phyloP scores from a whole-genome alignment of 2,329 filamentous ascomycete species.

The Sphaerulina vaccinii region DNA sequence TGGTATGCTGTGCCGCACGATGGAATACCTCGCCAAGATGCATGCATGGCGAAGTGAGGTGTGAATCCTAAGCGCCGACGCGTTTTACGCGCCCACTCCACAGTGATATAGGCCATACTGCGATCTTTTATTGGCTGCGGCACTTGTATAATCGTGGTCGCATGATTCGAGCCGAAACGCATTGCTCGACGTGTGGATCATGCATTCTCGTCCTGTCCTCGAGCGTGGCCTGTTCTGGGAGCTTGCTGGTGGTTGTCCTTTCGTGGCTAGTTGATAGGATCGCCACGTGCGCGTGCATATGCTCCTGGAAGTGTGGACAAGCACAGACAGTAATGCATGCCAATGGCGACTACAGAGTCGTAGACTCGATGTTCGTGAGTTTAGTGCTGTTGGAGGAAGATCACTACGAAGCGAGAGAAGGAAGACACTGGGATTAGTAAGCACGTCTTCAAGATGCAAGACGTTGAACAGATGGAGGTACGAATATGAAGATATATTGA shows the following conservation, averaged over 20 bases:
- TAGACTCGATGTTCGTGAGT: no score
- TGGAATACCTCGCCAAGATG: conserved; percentile 4
- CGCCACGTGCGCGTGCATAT: conserved; percentile 10
- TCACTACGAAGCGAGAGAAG: no score
- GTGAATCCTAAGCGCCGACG: conserved; percentile 26
- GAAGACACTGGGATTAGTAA: no score
- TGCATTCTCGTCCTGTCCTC: conserved; percentile 5
- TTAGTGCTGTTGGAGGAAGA: no score
- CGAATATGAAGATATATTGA: no score
- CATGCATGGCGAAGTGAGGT: conserved; percentile 1
- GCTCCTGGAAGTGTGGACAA: no score
- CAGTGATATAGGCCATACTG: conserved; percentile 7
- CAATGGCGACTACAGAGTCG: no score
- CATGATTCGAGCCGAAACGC: conserved; percentile 14
- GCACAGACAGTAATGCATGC: no score
- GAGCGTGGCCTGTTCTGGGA: not conserved
- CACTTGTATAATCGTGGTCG: not conserved
- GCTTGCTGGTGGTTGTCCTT: conserved; percentile 3
- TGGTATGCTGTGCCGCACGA: conserved; percentile 29
- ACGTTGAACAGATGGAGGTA: no score
- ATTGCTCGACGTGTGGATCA: conserved; percentile 2
- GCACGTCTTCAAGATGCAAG: no score
- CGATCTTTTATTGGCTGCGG: conserved; percentile 7
- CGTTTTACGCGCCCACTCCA: conserved; percentile 22
- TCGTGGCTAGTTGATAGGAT: conserved; percentile 1